Evolutionary conservation across 1,284 basidiomycete genomes (phyloP).

Genomic region (Ustilago tritici): DNA sequence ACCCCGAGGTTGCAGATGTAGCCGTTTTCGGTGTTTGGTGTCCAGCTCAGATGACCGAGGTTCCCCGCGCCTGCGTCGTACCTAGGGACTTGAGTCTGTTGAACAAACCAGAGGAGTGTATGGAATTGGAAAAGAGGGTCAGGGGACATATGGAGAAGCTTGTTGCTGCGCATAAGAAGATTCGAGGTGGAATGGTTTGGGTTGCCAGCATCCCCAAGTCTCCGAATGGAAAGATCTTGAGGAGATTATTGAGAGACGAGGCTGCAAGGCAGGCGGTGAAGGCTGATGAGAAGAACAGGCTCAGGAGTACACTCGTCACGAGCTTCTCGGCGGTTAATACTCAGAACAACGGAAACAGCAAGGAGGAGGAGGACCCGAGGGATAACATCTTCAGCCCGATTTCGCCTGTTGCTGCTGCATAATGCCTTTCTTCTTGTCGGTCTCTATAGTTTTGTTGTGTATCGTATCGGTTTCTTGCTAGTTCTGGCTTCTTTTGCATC

Average conservation of each 20-base stretch:
- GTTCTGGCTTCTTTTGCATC: not conserved
- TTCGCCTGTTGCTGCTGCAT: conserved; percentile 47
- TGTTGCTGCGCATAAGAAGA: conserved; percentile 69
- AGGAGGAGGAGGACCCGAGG: conserved; percentile 36
- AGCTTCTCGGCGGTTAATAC: conserved; percentile 14
- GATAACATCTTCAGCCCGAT: conserved; percentile 44
- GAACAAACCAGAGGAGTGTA: conserved; percentile 62
- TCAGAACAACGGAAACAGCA: conserved; percentile 12
- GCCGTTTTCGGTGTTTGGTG: conserved; percentile 46
- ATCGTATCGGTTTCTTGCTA: not conserved
- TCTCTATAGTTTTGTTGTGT: not conserved
- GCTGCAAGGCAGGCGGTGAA: conserved; percentile 33
- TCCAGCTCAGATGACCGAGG: conserved; percentile 47
- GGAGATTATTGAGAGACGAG: conserved; percentile 52
- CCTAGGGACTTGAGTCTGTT: conserved; percentile 47
- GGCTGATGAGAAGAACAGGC: conserved; percentile 34
- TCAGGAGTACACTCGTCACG: conserved; percentile 28
- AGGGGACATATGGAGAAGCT: conserved; percentile 41
- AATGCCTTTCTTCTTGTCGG: not conserved
- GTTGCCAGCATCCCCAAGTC: conserved; percentile 63
- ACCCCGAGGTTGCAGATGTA: conserved; percentile 52
- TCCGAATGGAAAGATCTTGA: conserved; percentile 64
- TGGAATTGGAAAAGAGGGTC: conserved; percentile 51
- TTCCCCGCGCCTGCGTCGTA: conserved; percentile 68
- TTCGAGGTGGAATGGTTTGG: conserved; percentile 67